Conservation (phyloP, 257 asterid species). For the Ocimum tenuiflorum region DNA sequence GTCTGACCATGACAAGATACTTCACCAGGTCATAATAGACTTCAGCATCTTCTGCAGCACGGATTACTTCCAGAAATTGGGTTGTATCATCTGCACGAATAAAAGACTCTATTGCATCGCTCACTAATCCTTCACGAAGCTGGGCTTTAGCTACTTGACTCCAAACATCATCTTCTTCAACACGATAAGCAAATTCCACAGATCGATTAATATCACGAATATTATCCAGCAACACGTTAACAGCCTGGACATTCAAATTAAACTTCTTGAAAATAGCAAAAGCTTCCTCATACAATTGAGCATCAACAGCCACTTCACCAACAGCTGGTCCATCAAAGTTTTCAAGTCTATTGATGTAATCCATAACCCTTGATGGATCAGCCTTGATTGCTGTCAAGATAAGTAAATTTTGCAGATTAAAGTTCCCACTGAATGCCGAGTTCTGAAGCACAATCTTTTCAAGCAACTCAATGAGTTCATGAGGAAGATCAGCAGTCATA, state of each 20-base stretch:
- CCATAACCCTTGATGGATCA: conserved; percentile 97
- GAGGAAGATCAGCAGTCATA: conserved; percentile 99
- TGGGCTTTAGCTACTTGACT: conserved; percentile 98
- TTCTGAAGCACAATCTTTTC: conserved; percentile 98
- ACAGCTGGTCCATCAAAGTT: conserved; percentile 99
- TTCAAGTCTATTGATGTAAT: conserved; percentile 89
- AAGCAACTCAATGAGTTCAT: conserved; percentile 91
- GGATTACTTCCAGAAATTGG: conserved; percentile 80
- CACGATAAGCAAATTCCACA: conserved; percentile 96
- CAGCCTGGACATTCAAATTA: conserved; percentile 98
- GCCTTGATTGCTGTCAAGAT: conserved; percentile 97
- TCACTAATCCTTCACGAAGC: conserved; percentile 91
- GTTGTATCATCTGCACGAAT: conserved; percentile 96
- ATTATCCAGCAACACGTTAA: conserved; percentile 80
- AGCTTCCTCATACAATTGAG: conserved; percentile 89
- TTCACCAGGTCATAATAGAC: conserved; percentile 93
- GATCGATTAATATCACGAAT: conserved; percentile 89
- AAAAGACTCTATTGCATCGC: conserved; percentile 97
- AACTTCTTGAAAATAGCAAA: conserved; percentile 95
- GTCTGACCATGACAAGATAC: conserved; percentile 97
- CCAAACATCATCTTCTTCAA: conserved; percentile 99
- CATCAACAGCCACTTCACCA: conserved; percentile 98
- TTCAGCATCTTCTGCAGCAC: conserved; percentile 81
- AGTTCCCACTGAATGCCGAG: conserved; percentile 98
- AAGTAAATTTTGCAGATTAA: conserved; percentile 83